Evolutionary conservation across 2,329 filamentous ascomycete genomes (phyloP), one percentile per base, ranked within the genome.

Genomic region (Cercospora berteroae): DNA sequence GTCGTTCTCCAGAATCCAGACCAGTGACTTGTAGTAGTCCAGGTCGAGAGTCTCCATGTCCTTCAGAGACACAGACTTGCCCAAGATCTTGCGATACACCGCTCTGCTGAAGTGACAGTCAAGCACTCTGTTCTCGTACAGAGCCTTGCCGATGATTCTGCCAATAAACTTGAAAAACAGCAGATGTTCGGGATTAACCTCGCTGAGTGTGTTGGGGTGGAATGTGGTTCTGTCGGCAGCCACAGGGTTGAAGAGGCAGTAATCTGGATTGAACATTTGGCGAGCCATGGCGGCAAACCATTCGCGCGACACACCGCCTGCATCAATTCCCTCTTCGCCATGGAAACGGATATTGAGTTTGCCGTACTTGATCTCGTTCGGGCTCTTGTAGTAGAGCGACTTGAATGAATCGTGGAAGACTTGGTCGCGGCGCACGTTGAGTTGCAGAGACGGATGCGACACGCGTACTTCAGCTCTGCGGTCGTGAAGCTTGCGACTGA

Each of bases 101-200:
- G 96, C 96, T 77, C 95, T 90, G 81, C 94, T 98, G 83, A 99
- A 99, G 85, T 98, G 96, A 80, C 95, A 99, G 80, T 99, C 95
- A 31, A 99, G 88, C 39, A 99, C 89, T 65, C 95, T 91, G 56
- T 93, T 92, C 82, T 99, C 96, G 79, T 98, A 99, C 59, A 99
- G 85, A 42, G 95, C 95, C 81, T 99, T 99, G 75, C 95, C 96
- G 74, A 99, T 99, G 80, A 99, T 93, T 60, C 95, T 92, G 50
- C 95, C 95, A 75, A 99, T 97, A 81, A 99, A 99, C 79, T 98
- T 98, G 88, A 99, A 99, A 86, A 97, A 99, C 84, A 93, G 89
- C 67, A 98, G 81, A 83, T 99, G 96, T 80, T 99, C 94, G 36
- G 92, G 90, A 78, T 99, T 99, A 86, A 98, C 90, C 55, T 89